phyloP scores from a whole-genome alignment of 2,329 filamentous ascomycete genomes.

The Huntiella bhutanensis region DNA sequence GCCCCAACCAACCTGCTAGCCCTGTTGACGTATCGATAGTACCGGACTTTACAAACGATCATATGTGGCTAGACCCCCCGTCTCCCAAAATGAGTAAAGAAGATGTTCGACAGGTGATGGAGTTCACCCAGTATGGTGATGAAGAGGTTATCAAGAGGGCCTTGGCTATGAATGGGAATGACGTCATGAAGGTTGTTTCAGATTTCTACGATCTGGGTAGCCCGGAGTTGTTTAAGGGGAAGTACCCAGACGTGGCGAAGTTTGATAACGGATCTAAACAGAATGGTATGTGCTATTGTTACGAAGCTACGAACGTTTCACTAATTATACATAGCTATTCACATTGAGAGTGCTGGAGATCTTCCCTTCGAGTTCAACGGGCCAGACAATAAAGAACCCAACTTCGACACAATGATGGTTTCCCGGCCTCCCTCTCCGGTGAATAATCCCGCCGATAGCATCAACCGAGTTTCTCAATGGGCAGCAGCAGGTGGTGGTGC shows the following conservation, averaged over 20 bases:
- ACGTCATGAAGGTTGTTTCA: conserved; percentile 7
- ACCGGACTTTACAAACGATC: no score
- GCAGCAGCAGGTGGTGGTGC: conserved; percentile 21
- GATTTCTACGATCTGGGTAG: conserved; percentile 8
- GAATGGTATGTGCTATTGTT: no score
- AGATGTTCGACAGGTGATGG: conserved; percentile 7
- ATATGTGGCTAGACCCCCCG: no score
- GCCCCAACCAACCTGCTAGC: no score
- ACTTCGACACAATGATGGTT: conserved; percentile 13
- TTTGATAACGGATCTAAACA: no score
- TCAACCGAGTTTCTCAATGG: conserved; percentile 33
- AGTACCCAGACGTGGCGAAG: no score
- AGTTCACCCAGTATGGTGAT: conserved; percentile 7
- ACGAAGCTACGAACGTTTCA: no score
- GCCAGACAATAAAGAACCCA: no score
- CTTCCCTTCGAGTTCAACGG: not conserved
- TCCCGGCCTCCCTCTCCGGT: conserved; percentile 40
- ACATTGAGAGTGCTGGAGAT: not conserved
- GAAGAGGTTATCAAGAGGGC: conserved; percentile 4
- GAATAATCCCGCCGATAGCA: conserved; percentile 17
- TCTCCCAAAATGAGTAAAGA: no score
- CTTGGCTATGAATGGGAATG: conserved; percentile 6
- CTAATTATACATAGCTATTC: no score
- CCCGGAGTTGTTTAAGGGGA: no score
- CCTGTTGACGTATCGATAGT: no score